A percentile compares a stretch with the other conserved stretches of the same genome.
phyloP scores from a whole-genome alignment of 352 stramenopile genomes.

The Phytophthora pistaciae region DNA sequence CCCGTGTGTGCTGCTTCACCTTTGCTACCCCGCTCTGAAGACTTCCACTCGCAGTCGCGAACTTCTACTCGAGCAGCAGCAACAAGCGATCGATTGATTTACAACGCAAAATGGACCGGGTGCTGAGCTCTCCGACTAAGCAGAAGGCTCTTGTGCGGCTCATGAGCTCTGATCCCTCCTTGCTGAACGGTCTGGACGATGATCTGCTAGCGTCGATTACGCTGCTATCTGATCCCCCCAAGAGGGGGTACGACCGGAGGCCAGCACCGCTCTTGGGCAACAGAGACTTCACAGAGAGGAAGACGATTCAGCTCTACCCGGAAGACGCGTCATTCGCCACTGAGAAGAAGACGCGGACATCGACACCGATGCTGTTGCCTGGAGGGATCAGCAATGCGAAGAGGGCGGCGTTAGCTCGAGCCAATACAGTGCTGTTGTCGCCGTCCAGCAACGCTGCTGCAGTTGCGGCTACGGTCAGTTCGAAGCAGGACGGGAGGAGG shows the following conservation, averaged over 20 bases:
- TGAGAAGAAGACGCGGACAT: constrained; percentile 8
- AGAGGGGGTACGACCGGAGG: not conserved
- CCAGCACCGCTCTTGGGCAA: not conserved
- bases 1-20: not conserved
- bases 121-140: constrained; percentile 43
- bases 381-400: constrained; percentile 9
- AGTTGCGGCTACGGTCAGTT: constrained; percentile 10
- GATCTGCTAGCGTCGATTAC: constrained; percentile 51
- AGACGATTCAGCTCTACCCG: constrained; percentile 38
- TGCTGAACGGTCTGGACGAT: constrained; percentile 50
- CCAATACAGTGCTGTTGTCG: constrained; percentile 32
- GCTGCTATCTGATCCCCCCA: constrained; percentile 27
- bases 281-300: constrained; percentile 13
- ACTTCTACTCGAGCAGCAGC: constrained; percentile 9
- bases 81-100: not conserved
- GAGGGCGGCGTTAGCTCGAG: constrained; percentile 8
- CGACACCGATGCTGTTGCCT: not conserved
- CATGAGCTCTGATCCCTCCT: constrained; percentile 52
- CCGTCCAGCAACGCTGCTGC: constrained; percentile 33
- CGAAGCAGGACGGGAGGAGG: constrained; percentile 21
- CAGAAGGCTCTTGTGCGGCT: constrained; percentile 59
- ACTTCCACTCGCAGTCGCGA: constrained; percentile 24
- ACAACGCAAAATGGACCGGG: constrained; percentile 31
- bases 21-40: not conserved
- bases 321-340: constrained; percentile 22